Conservation (phyloP, 2,329 filamentous ascomycete genomes). For the Xylariales sp. region DNA sequence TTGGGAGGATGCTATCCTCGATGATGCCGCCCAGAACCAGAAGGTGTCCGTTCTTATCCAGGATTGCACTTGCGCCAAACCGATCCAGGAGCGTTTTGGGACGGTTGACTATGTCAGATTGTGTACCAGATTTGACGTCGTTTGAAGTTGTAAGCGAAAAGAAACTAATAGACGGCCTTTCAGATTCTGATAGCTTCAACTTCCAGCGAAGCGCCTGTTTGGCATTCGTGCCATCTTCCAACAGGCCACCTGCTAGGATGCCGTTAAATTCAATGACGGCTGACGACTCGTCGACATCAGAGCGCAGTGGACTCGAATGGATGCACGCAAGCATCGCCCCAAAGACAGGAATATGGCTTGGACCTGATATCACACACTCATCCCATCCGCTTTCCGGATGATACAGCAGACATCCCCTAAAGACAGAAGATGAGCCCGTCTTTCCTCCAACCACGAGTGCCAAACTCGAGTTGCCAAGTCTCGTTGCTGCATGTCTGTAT, state of each 20-base stretch:
- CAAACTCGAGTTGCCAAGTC: slow-evolving; percentile 41
- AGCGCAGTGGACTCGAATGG: slow-evolving; percentile 18
- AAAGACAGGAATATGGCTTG: slow-evolving; percentile 33
- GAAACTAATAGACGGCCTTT: slow-evolving; percentile 24
- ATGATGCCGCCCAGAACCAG: slow-evolving; percentile 41
- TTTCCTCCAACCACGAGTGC: slow-evolving; percentile 62
- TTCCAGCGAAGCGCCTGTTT: slow-evolving; percentile 63
- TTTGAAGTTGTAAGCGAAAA: slow-evolving; percentile 12
- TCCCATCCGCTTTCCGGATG: slow-evolving; percentile 43
- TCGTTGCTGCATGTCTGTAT: slow-evolving; percentile 68
- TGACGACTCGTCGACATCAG: slow-evolving; percentile 9
- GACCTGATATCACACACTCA: slow-evolving; percentile 33
- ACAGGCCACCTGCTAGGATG: slow-evolving; percentile 68
- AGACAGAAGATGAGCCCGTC: slow-evolving; percentile 40
- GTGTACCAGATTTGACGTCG: slow-evolving; percentile 8
- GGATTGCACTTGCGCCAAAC: slow-evolving; percentile 38
- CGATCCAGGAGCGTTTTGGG: slow-evolving; percentile 23
- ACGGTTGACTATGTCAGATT: slow-evolving; percentile 4
- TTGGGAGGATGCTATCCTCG: slow-evolving; percentile 34
- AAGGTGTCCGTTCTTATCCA: slow-evolving; percentile 19
- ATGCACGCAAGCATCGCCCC: slow-evolving; percentile 35
- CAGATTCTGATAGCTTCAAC: slow-evolving; percentile 26
- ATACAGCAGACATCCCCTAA: slow-evolving; percentile 51
- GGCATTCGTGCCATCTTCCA: slow-evolving; percentile 56
- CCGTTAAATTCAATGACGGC: slow-evolving; percentile 44